Conservation (phyloP, 2,329 filamentous ascomycete genomes). For the Ophiostoma novo-ulmi region DNA sequence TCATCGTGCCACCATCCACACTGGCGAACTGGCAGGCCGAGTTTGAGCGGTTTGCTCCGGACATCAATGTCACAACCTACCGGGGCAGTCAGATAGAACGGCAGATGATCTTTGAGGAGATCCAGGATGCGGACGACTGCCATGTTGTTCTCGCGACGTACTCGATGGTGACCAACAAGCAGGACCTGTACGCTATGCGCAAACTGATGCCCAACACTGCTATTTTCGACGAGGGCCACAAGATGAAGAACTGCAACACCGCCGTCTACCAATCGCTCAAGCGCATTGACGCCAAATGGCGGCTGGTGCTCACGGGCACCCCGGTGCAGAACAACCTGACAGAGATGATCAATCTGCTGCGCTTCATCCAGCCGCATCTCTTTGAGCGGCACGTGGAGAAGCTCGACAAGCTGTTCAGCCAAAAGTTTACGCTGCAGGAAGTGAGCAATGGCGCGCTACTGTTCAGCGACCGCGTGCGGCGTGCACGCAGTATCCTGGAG, state of each 20-base stretch:
- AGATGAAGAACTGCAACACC: slow-evolving; percentile 82
- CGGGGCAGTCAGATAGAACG: slow-evolving; percentile 62
- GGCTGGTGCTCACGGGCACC: slow-evolving; percentile 82
- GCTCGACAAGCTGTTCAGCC: slow-evolving; percentile 82
- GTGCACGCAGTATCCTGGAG: slow-evolving; percentile 86
- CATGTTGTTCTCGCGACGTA: slow-evolving; percentile 58
- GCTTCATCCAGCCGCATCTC: slow-evolving; percentile 85
- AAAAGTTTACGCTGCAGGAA: slow-evolving; percentile 80
- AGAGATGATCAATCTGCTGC: slow-evolving; percentile 82
- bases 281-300: slow-evolving; percentile 72
- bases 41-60: slow-evolving; percentile 79
- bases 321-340: slow-evolving; percentile 92
- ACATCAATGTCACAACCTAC: slow-evolving; percentile 67
- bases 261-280: slow-evolving; percentile 75
- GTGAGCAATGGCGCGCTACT: slow-evolving; percentile 75
- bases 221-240: slow-evolving; percentile 92
- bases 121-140: slow-evolving; percentile 61
- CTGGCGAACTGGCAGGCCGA: slow-evolving; percentile 94
- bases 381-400: slow-evolving; percentile 74
- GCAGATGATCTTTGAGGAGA: slow-evolving; percentile 59
- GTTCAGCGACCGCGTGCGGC: slow-evolving; percentile 77
- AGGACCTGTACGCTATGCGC: slow-evolving; percentile 49
- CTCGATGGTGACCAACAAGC: slow-evolving; percentile 50
- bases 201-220: slow-evolving; percentile 48
- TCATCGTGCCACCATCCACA: slow-evolving; percentile 89